These are phyloP conservation scores for Penicillium verrucosum DNA, from an alignment of 2,329 filamentous ascomycete species.

Conservation along the genomic window DNA sequence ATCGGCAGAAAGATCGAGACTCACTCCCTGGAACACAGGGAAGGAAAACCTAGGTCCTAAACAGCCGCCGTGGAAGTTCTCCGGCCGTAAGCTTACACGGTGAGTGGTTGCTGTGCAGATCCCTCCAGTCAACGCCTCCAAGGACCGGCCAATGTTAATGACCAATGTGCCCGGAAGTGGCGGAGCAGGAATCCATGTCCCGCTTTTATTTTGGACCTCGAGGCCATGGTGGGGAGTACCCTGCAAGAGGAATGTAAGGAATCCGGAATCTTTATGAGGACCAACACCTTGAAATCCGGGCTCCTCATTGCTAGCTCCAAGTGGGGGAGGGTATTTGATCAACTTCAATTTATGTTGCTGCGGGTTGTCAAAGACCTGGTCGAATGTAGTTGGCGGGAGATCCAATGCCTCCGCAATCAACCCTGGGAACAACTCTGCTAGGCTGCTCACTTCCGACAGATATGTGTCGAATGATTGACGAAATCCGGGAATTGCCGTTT, in stretches of 20 bases:
- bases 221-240: conserved; percentile 45
- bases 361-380: conserved; percentile 34
- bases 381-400: conserved; percentile 27
- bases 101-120: conserved; percentile 39
- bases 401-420: conserved; percentile 36
- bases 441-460: conserved; percentile 23
- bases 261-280: conserved; percentile 51
- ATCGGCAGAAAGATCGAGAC: conserved; percentile 32
- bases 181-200: conserved; percentile 46
- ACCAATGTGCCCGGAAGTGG: conserved; percentile 48
- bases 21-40: conserved; percentile 37
- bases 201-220: conserved; percentile 49
- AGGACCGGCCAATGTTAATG: conserved; percentile 47
- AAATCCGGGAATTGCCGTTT: conserved; percentile 31
- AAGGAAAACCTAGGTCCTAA: conserved; percentile 37
- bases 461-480: conserved; percentile 31
- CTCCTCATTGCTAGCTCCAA: conserved; percentile 21
- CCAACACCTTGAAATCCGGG: conserved; percentile 40
- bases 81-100: conserved; percentile 29
- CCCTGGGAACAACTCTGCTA: conserved; percentile 28
- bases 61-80: conserved; percentile 30
- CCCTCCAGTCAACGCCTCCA: conserved; percentile 36
- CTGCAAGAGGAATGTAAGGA: conserved; percentile 50
- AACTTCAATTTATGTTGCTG: conserved; percentile 38
- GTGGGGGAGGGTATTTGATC: conserved; percentile 46